Percentiles rank a stretch among this genome's conserved stretches.
Evolutionary conservation across 257 asterid genomes (phyloP).

Genomic region (Osmanthus fragrans): DNA sequence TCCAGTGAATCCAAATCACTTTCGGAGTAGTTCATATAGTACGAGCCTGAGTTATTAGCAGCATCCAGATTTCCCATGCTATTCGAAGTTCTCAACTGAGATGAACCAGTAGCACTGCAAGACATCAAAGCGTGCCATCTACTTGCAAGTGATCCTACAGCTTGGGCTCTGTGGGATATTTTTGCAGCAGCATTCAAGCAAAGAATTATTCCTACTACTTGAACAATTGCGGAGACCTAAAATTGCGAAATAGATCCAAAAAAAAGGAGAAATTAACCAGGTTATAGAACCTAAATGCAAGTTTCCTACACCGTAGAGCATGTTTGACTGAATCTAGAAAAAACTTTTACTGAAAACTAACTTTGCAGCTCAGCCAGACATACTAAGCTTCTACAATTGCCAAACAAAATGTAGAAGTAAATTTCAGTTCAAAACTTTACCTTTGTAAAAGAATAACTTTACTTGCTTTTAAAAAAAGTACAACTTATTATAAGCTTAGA

Average conservation of each 20-base stretch:
- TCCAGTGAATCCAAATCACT: conserved; percentile 76
- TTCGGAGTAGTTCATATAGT: conserved; percentile 49
- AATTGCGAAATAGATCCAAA: not conserved
- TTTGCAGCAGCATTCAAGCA: conserved; percentile 79
- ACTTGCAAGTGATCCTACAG: conserved; percentile 64
- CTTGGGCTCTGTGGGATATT: conserved; percentile 84
- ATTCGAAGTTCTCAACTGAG: conserved; percentile 42
- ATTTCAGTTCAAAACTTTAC: not conserved
- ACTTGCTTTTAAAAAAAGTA: too few species aligned
- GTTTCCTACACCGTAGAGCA: not conserved
- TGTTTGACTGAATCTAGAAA: not conserved
- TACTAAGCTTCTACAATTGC: not conserved
- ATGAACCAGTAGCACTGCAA: conserved; percentile 45
- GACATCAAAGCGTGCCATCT: conserved; percentile 76
- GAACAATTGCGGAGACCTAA: conserved; percentile 68
- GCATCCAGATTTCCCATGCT: conserved; percentile 39
- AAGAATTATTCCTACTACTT: conserved; percentile 64
- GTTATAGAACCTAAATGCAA: not conserved
- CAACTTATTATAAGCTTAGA: not conserved
- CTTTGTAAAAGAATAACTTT: not conserved
- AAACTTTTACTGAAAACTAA: not conserved
- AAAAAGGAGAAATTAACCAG: not conserved
- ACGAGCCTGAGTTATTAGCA: conserved; percentile 21
- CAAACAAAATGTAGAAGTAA: not conserved
- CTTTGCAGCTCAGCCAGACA: not conserved